Evolutionary conservation across 2,329 filamentous ascomycete species (phyloP).

Genomic region (Dothistroma septosporum): DNA sequence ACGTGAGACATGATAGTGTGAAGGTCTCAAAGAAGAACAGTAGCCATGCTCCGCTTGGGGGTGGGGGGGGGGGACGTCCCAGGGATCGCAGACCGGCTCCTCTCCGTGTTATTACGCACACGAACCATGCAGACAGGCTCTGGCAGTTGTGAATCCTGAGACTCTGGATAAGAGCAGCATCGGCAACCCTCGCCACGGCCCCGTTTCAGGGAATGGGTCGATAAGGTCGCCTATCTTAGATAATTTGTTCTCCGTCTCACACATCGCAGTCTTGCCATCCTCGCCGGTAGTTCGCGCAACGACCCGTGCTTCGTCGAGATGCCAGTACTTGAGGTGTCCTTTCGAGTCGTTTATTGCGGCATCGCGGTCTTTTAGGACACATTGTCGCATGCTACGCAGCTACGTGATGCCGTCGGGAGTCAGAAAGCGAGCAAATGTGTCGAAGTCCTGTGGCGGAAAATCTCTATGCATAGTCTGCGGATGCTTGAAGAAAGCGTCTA

Average conservation of each 20-base stretch:
- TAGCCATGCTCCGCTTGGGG: no score
- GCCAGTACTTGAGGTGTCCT: neutral
- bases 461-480: neutral
- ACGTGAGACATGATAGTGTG: no score
- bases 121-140: neutral
- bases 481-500: neutral
- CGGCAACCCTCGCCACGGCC: neutral
- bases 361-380: neutral
- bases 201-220: neutral
- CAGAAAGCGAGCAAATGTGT: neutral
- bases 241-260: neutral
- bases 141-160: neutral
- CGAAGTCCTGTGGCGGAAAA: neutral
- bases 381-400: neutral
- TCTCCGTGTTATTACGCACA: neutral
- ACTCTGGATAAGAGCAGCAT: neutral
- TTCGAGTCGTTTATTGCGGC: neutral
- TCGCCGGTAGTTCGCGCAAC: neutral
- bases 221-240: neutral
- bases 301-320: neutral
- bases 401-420: neutral
- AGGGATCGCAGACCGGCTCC: no score
- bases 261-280: neutral
- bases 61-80: no score
- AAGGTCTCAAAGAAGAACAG: no score